phyloP scores from a whole-genome alignment of 169 alveolate species.

The Plasmodium ovale region DNA sequence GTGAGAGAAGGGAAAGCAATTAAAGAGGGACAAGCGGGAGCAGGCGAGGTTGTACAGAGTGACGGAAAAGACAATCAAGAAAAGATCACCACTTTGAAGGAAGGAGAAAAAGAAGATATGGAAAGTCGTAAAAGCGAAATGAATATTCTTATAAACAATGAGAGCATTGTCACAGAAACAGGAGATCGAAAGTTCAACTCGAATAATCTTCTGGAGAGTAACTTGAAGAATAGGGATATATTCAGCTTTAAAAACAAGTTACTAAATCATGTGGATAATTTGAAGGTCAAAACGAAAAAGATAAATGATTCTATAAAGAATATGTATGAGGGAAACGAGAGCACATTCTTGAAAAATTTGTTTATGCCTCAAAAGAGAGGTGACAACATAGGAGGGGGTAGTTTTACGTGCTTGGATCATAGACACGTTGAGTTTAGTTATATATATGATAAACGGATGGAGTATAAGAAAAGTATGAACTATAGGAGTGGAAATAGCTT shows the following conservation, averaged over 20 bases:
- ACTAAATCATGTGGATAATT: conserved; percentile 66
- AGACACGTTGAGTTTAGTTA: neutral
- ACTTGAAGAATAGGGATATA: conserved; percentile 7
- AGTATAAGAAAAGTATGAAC: neutral
- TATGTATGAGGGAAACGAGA: conserved; percentile 62
- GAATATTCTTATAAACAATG: conserved; percentile 7
- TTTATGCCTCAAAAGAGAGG: conserved; percentile 14
- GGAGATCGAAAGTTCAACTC: neutral
- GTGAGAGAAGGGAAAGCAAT: neutral
- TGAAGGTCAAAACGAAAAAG: conserved; percentile 49
- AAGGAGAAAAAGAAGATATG: neutral
- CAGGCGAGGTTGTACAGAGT: neutral
- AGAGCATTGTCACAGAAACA: neutral
- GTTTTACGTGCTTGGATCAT: neutral
- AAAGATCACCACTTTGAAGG: too few relatives aligned
- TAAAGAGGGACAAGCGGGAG: neutral
- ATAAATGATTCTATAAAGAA: conserved; percentile 71
- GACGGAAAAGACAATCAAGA: neutral
- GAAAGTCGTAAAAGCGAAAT: neutral
- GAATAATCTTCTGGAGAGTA: conserved; percentile 12
- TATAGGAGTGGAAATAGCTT: neutral
- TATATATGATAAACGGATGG: conserved; percentile 7
- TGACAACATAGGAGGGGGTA: neutral
- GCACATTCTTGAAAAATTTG: conserved; percentile 44
- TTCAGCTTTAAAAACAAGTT: conserved; percentile 34